phyloP scores from a whole-genome alignment of 768 basidiomycete genomes.

The Tubosaeta sp. region DNA sequence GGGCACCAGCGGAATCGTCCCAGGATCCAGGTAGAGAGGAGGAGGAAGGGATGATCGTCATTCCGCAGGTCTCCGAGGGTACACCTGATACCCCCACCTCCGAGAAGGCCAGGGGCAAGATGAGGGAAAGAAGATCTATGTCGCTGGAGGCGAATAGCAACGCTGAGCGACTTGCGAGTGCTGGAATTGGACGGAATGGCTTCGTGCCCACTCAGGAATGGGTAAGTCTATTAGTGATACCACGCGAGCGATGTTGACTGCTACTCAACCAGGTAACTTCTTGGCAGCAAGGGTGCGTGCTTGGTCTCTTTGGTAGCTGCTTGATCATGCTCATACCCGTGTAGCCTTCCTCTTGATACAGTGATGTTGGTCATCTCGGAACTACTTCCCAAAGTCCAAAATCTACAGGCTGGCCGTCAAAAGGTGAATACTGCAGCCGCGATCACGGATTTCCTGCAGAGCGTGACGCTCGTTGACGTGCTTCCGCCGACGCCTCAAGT shows the following conservation, averaged over 20 bases:
- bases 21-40: constrained; percentile 6
- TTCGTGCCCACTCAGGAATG: constrained; percentile 97
- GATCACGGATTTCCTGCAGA: constrained; percentile 72
- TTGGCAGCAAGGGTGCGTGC: constrained; percentile 88
- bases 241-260: constrained; percentile 1
- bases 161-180: constrained; percentile 61
- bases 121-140: constrained; percentile 66
- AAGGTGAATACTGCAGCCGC: constrained; percentile 60
- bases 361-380: constrained; percentile 88
- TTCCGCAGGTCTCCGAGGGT: constrained; percentile 43
- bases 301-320: neutral
- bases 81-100: constrained; percentile 40
- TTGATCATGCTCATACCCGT: constrained; percentile 7
- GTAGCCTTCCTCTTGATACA: constrained; percentile 81
- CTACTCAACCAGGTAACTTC: constrained; percentile 60
- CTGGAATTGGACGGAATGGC: constrained; percentile 79
- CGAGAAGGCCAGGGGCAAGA: constrained; percentile 92
- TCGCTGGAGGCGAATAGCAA: constrained; percentile 48
- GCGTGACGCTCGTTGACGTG: constrained; percentile 62
- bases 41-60: constrained; percentile 21
- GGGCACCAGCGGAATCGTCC: constrained; percentile 22
- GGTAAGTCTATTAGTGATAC: constrained; percentile 43
- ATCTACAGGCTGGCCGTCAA: constrained; percentile 64
- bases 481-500: constrained; percentile 68
- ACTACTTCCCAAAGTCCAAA: constrained; percentile 79